These are phyloP conservation scores for Claviceps humidiphila DNA, from an alignment of 2,329 filamentous ascomycete species.

Conservation along the genomic window DNA sequence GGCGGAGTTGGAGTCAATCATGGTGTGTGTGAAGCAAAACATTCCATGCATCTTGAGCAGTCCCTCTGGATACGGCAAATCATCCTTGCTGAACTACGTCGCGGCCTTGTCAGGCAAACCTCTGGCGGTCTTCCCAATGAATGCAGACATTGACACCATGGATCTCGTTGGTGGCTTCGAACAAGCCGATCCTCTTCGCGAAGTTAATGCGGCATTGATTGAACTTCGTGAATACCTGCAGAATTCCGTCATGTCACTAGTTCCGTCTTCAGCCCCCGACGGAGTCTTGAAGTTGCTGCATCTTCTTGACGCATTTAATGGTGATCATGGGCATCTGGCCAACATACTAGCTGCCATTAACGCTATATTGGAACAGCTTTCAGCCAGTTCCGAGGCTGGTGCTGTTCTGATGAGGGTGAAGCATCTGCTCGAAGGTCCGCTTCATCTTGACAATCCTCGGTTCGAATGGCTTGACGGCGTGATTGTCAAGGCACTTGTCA, in stretches of 20 bases:
- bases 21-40: conserved; percentile 74
- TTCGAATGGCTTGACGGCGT: conserved; percentile 97
- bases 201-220: conserved; percentile 45
- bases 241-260: conserved; percentile 30
- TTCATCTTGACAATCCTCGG: conserved; percentile 55
- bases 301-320: conserved; percentile 29
- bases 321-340: conserved; percentile 24
- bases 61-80: conserved; percentile 76
- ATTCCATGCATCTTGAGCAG: conserved; percentile 86
- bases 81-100: conserved; percentile 62
- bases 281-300: conserved; percentile 38
- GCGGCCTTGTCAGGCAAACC: conserved; percentile 66
- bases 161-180: conserved; percentile 96
- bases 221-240: conserved; percentile 39
- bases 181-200: conserved; percentile 71
- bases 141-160: conserved; percentile 92
- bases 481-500: conserved; percentile 72
- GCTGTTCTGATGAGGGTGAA: conserved; percentile 34
- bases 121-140: conserved; percentile 75
- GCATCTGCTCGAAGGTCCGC: conserved; percentile 36
- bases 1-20: conserved; percentile 67
- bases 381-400: conserved; percentile 32
- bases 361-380: conserved; percentile 26
- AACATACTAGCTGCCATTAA: conserved; percentile 26
- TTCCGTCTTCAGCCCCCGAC: conserved; percentile 33